Conservation (phyloP, 768 basidiomycete species). For the Suillus subaureus region DNA sequence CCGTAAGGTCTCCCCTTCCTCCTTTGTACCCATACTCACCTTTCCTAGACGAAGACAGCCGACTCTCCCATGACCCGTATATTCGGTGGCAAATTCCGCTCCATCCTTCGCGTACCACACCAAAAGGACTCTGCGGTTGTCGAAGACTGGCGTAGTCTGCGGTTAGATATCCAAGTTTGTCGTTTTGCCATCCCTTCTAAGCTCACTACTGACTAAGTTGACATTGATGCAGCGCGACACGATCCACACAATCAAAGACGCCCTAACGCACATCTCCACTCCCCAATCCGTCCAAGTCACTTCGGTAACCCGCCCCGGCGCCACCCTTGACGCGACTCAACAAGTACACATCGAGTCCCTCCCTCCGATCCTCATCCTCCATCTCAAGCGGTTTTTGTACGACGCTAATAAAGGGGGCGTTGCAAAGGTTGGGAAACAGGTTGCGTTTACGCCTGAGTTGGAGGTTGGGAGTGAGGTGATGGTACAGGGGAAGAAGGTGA, state of each 20-base stretch:
- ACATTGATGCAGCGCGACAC: conserved; percentile 55
- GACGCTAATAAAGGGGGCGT: conserved; percentile 75
- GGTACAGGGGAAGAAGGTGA: conserved; percentile 50
- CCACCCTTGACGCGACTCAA: conserved; percentile 71
- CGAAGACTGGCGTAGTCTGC: conserved; percentile 89
- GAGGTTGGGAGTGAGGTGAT: conserved; percentile 73
- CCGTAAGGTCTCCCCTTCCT: conserved; percentile 48
- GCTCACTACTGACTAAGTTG: background rate
- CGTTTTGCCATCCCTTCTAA: background rate
- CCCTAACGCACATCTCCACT: conserved; percentile 72
- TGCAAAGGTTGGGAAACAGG: conserved; percentile 83
- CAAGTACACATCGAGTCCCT: conserved; percentile 78
- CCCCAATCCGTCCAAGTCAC: conserved; percentile 82
- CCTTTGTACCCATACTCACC: background rate
- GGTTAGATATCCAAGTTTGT: conserved; percentile 84
- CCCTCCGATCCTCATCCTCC: conserved; percentile 83
- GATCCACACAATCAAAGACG: conserved; percentile 81
- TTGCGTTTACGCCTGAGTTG: conserved; percentile 77
- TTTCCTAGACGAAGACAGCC: conserved; percentile 63
- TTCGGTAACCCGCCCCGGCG: conserved; percentile 54
- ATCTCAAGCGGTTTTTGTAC: conserved; percentile 91
- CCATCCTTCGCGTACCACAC: conserved; percentile 77
- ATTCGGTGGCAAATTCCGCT: conserved; percentile 92
- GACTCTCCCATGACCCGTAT: conserved; percentile 91
- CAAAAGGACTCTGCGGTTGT: conserved; percentile 86